Base-by-base conservation (phyloP, 2,329 filamentous ascomycete genomes). In the Boeremia lycopersici region DNA sequence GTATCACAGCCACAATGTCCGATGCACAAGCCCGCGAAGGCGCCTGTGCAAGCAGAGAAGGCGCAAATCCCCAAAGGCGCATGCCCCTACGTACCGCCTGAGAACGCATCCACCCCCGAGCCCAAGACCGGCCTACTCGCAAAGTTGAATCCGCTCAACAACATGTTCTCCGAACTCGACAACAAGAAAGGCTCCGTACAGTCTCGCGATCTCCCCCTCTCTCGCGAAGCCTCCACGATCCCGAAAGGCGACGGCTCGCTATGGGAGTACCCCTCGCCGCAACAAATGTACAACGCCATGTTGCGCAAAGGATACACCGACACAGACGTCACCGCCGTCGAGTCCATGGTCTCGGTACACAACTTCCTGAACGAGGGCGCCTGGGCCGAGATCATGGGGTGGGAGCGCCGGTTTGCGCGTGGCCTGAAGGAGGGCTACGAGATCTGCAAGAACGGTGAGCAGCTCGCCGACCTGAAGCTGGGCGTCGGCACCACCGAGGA, bases 211-310 rank as follows among this genome's bases (percentile, higher is more conserved):
- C 85, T 99, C 1, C 90, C 93, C 0, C 89, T 93, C 2, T 84
- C 87, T 6, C 89, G 95, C 64, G 92, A 97, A 75, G 79, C 84
- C 28, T 96, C 91, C 0, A 92, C 93, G 1, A 99, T 99, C 65
- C 95, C 95, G n/a, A 89, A 89, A 64, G 91, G 90, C 68, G 86
- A 89, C 65, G 78, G 77, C 56, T 84, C 86, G 42, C 96, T 90
- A 69, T 99, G 95, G 95, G 95, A 98, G 76, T 99, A 99, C 73
- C 95, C 95, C 0, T 97, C 92, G 0, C 93, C 95, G 0, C 95
- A 99, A 79, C 95, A 99, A 77, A 99, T 99, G 95, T 99, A 98
- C 82, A 98, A 99, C 71, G 95, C 95, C 7, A 89, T 99, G 78
- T 80, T 98, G 58, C 89, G 95, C 61, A 99, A 99, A 77, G 95